Conservation (phyloP, 129 eudicot genomes). For the Chrysanthemum lavandulifolium region DNA sequence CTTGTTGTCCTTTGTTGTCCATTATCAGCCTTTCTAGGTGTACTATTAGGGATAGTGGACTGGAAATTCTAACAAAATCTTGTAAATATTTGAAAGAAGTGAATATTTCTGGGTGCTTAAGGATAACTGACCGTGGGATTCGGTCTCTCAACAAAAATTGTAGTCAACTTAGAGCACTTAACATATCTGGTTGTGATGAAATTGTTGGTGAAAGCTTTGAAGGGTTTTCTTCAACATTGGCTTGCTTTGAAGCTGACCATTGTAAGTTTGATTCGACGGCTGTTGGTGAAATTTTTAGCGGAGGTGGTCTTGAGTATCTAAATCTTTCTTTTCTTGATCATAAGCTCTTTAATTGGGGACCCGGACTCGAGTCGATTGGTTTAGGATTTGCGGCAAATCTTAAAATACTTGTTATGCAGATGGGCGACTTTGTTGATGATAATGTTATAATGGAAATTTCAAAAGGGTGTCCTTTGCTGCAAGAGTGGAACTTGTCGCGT, state of each 20-base stretch:
- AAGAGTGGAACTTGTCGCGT: constrained; percentile 65
- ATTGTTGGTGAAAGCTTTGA: too few relatives aligned
- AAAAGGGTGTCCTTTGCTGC: constrained; percentile 53
- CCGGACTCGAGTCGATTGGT: constrained; percentile 55
- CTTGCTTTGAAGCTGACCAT: constrained; percentile 37
- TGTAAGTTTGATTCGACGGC: too few relatives aligned
- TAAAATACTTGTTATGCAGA: neutral
- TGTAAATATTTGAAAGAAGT: neutral
- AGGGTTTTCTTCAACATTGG: constrained; percentile 29
- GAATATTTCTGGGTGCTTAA: too few relatives aligned
- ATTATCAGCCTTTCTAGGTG: neutral
- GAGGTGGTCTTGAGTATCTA: too few relatives aligned
- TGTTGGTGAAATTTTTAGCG: too few relatives aligned
- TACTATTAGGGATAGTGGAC: neutral
- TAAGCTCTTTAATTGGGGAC: constrained; percentile 61
- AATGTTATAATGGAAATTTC: constrained; percentile 40
- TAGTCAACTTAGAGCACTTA: too few relatives aligned
- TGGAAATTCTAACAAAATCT: neutral
- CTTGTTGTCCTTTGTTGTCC: neutral
- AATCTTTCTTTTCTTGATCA: too few relatives aligned
- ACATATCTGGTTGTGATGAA: too few relatives aligned
- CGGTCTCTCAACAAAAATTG: too few relatives aligned
- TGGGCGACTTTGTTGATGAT: constrained; percentile 41
- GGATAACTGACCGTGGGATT: too few relatives aligned
- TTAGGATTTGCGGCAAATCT: constrained; percentile 25